phyloP scores from a whole-genome alignment of 1,139 yeast species.

The Pichia sp. region DNA sequence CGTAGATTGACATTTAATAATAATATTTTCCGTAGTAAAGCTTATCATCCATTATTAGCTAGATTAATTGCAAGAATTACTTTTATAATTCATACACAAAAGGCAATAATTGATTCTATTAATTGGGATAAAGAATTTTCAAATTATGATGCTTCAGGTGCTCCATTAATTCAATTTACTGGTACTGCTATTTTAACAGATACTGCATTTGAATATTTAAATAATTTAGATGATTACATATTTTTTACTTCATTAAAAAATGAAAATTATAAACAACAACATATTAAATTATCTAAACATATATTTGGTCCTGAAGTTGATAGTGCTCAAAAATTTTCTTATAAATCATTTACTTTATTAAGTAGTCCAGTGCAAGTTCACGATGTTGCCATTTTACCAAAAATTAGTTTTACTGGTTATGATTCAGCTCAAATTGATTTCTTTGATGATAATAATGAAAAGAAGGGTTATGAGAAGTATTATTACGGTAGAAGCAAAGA shows the following conservation, averaged over 20 bases:
- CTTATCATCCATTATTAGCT: slow-evolving; percentile 28
- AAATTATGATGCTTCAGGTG: slow-evolving; percentile 49
- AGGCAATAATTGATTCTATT: slow-evolving; percentile 28
- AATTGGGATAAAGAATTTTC: slow-evolving; percentile 47
- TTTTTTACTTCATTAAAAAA: slow-evolving; percentile 59
- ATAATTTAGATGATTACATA: slow-evolving; percentile 48
- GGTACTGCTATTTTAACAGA: slow-evolving; percentile 83
- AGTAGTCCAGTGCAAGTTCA: slow-evolving; percentile 61
- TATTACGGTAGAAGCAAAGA: slow-evolving; percentile 27
- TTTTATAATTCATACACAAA: slow-evolving; percentile 22
- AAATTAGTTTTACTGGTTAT: slow-evolving; percentile 25
- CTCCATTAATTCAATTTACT: slow-evolving; percentile 56
- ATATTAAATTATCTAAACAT: slow-evolving; percentile 11
- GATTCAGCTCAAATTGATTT: slow-evolving; percentile 18
- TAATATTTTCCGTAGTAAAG: slow-evolving; percentile 44
- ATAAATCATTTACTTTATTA: slow-evolving; percentile 67
- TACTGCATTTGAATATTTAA: slow-evolving; percentile 57
- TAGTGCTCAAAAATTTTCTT: slow-evolving; percentile 26
- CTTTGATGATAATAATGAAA: slow-evolving; percentile 25
- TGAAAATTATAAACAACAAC: slow-evolving; percentile 33
- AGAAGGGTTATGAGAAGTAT: slow-evolving; percentile 21
- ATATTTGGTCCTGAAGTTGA: slow-evolving; percentile 23
- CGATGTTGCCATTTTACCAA: slow-evolving; percentile 59
- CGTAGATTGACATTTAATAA: slow-evolving; percentile 70
- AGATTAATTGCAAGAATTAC: slow-evolving; percentile 26